These are phyloP conservation scores for Pyrrhoderma noxium DNA, from an alignment of 1,284 basidiomycete species.

Conservation along the genomic window DNA sequence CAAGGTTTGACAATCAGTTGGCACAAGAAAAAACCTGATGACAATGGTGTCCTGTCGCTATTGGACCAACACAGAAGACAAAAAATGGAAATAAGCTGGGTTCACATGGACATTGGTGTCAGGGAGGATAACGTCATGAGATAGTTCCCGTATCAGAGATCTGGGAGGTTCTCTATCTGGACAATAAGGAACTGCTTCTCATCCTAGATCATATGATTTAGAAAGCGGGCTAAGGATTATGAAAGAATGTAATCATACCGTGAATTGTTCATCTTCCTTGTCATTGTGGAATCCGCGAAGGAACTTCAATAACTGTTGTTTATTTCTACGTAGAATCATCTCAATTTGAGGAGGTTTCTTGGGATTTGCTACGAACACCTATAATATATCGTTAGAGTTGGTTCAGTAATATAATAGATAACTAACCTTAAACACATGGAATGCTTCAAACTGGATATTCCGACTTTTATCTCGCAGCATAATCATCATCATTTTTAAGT, in stretches of 20 bases:
- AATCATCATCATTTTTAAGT: conserved; percentile 99
- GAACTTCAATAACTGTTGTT: conserved; percentile 88
- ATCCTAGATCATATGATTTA: conserved; percentile 42
- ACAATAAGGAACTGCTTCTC: conserved; percentile 95
- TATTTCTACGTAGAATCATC: conserved; percentile 84
- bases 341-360: conserved; percentile 98
- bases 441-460: conserved; percentile 99
- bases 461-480: conserved; percentile 93
- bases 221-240: conserved; percentile 3
- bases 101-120: too few species aligned
- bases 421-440: conserved; percentile 97
- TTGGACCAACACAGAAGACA: too few species aligned
- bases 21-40: too few species aligned
- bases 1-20: too few species aligned
- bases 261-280: conserved; percentile 97
- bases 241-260: conserved; percentile 36
- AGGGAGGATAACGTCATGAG: too few species aligned
- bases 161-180: conserved; percentile 67
- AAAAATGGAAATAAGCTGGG: too few species aligned
- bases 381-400: background rate
- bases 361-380: conserved; percentile 98
- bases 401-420: background rate
- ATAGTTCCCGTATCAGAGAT: too few species aligned
- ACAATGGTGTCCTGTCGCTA: too few species aligned
- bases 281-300: conserved; percentile 95